Evolutionary conservation across 2,329 filamentous ascomycete species (phyloP), one percentile per base, ranked within the genome.

Genomic region (Verticillium tricorpus): DNA sequence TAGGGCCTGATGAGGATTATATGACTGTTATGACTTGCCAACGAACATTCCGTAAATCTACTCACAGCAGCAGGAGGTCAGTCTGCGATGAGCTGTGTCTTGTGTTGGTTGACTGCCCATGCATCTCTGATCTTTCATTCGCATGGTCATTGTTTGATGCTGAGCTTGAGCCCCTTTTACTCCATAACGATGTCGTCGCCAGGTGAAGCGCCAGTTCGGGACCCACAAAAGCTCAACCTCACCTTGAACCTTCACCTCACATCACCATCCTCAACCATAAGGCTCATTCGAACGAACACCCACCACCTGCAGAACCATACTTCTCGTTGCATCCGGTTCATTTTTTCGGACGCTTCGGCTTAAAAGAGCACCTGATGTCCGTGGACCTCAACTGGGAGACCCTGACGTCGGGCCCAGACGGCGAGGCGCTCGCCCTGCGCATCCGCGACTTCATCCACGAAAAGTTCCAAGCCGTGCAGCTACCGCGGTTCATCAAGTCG

Each of bases 331-430:
- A 28, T 1, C 28, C 28, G 5, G n/a, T n/a, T n/a, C n/a, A 28
- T 6, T 28, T 1, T 5, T 28, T 28, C 28, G 28, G 4, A 28
- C 4, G 5, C 6, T 28, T 22, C 9, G 22, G 50, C 12, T 12
- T 0, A 22, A 25, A n/a, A 5, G 15, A 45, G 37, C 19, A 22
- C 40, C 64, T 64, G 67, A 99, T 99, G 95, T 98, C 95, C 69
- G 94, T 99, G 80, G 93, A 98, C 73, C 89, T 99, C 74, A 93
- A 96, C 77, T 99, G 95, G 95, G 89, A 95, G 71, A 90, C 90
- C 65, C 86, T 98, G 72, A 98, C 94, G 25, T 89, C 88, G 65
- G 95, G 95, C 32, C 87, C 92, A 57, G 94, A 98, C 76, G 94
- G 95, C 61, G 84, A 88, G 66, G 90, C 87, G 60, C 87, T 97